phyloP scores from a whole-genome alignment of 805 yeast species.

The Candida sonorensis region DNA sequence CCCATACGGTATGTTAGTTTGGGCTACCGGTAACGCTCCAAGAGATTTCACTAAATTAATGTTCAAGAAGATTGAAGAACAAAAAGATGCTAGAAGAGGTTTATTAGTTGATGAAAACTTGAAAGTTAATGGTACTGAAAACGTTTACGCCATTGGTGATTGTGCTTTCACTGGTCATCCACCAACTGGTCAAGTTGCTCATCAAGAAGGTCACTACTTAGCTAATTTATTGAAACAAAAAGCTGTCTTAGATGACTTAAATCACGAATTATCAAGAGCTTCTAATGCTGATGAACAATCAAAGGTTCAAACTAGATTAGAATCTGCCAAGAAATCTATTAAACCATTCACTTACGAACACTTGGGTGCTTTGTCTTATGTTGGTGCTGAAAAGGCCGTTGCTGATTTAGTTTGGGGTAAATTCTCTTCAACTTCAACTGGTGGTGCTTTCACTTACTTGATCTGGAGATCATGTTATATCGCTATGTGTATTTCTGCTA shows the following conservation, averaged over 20 bases:
- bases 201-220: slow-evolving; percentile 46
- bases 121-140: slow-evolving; percentile 41
- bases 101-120: slow-evolving; percentile 42
- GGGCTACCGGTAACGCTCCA: slow-evolving; percentile 56
- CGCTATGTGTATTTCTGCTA: slow-evolving; percentile 48
- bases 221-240: slow-evolving; percentile 36
- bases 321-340: slow-evolving; percentile 21
- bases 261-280: slow-evolving; percentile 33
- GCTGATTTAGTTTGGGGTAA: slow-evolving; percentile 54
- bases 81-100: slow-evolving; percentile 48
- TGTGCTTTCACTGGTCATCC: slow-evolving; percentile 51
- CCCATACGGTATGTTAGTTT: slow-evolving; percentile 49
- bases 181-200: slow-evolving; percentile 54
- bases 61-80: slow-evolving; percentile 40
- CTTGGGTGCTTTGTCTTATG: slow-evolving; percentile 49
- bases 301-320: slow-evolving; percentile 35
- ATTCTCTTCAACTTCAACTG: slow-evolving; percentile 39
- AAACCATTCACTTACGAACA: slow-evolving; percentile 40
- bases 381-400: slow-evolving; percentile 51
- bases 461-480: slow-evolving; percentile 52
- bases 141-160: slow-evolving; percentile 47
- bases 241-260: slow-evolving; percentile 36
- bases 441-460: slow-evolving; percentile 48
- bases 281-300: slow-evolving; percentile 32
- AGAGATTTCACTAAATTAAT: slow-evolving; percentile 39